Evolutionary conservation across 2,329 filamentous ascomycete species (phyloP).

Genomic region (Neopestalotiopsis rosae): DNA sequence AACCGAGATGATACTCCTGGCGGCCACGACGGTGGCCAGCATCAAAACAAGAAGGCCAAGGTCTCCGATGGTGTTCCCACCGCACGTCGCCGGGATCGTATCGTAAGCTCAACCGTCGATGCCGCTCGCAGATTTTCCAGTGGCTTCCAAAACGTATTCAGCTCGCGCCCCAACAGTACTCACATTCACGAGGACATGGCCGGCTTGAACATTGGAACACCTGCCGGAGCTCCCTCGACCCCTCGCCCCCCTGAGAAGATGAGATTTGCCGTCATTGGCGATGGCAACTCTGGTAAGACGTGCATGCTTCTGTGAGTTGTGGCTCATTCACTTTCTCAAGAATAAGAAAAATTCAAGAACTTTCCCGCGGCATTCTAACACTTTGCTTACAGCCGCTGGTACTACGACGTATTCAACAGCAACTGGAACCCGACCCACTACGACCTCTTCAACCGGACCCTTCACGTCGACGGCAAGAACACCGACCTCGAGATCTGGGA

Average conservation of each 20-base stretch:
- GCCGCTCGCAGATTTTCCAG: slow-evolving; percentile 28
- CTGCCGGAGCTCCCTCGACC: slow-evolving; percentile 24
- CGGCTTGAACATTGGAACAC: slow-evolving; percentile 19
- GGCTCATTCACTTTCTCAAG: neutral
- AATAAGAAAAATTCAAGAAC: neutral
- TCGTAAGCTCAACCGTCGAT: slow-evolving; percentile 23
- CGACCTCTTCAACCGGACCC: slow-evolving; percentile 34
- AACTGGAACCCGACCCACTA: slow-evolving; percentile 31
- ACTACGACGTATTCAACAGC: slow-evolving; percentile 31
- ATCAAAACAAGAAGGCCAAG: slow-evolving; percentile 30
- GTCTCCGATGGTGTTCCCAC: slow-evolving; percentile 7
- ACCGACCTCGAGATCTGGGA: slow-evolving; percentile 39
- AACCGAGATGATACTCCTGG: neutral
- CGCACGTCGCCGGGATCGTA: slow-evolving; percentile 21
- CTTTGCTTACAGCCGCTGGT: slow-evolving; percentile 31
- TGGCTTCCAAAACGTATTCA: slow-evolving; percentile 25
- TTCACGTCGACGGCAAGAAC: slow-evolving; percentile 27
- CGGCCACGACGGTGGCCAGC: slow-evolving; percentile 22
- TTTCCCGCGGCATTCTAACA: neutral
- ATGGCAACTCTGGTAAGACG: slow-evolving; percentile 35
- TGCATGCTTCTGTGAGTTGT: slow-evolving; percentile 33
- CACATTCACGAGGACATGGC: slow-evolving; percentile 14
- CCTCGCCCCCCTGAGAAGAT: slow-evolving; percentile 29
- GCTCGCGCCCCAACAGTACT: slow-evolving; percentile 13
- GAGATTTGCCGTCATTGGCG: slow-evolving; percentile 37